These are phyloP conservation scores for Lasiosphaeris hirsuta DNA, from an alignment of 495 filamentous ascomycete species.

Conservation along the genomic window DNA sequence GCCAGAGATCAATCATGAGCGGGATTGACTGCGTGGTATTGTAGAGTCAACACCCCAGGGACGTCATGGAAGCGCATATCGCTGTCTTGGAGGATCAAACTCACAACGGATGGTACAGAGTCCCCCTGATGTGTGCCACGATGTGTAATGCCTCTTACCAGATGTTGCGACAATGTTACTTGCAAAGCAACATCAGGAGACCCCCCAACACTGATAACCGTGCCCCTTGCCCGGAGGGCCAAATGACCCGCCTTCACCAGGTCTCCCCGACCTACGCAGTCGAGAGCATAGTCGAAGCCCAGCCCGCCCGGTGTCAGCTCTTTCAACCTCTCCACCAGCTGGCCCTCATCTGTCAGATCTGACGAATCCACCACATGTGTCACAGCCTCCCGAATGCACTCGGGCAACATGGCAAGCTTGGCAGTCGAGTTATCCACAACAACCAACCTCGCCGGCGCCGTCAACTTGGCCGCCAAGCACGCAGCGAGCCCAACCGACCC, in stretches of 20 bases:
- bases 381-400: not conserved
- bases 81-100: not conserved
- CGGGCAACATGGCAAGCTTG: conserved; percentile 14
- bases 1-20: conserved; percentile 14
- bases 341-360: not conserved
- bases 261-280: conserved; percentile 15
- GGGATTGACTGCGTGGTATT: conserved; percentile 9
- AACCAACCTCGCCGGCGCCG: conserved; percentile 8
- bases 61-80: not conserved
- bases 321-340: conserved; percentile 13
- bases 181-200: conserved; percentile 10
- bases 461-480: conserved; percentile 10
- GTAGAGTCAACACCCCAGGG: not conserved
- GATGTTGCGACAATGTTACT: conserved; percentile 12
- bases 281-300: conserved; percentile 15
- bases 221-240: conserved; percentile 11
- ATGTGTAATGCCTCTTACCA: conserved; percentile 11
- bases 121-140: conserved; percentile 18
- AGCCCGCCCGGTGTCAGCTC: conserved; percentile 1
- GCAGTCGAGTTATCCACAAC: conserved; percentile 12
- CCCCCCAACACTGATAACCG: conserved; percentile 11
- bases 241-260: conserved; percentile 12
- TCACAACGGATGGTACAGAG: conserved; percentile 7
- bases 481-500: conserved; percentile 16
- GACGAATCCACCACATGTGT: conserved; percentile 4